Evolutionary conservation across 371 early-diverging fungal genomes (phyloP).

Genomic region (Nematocida displodere): DNA sequence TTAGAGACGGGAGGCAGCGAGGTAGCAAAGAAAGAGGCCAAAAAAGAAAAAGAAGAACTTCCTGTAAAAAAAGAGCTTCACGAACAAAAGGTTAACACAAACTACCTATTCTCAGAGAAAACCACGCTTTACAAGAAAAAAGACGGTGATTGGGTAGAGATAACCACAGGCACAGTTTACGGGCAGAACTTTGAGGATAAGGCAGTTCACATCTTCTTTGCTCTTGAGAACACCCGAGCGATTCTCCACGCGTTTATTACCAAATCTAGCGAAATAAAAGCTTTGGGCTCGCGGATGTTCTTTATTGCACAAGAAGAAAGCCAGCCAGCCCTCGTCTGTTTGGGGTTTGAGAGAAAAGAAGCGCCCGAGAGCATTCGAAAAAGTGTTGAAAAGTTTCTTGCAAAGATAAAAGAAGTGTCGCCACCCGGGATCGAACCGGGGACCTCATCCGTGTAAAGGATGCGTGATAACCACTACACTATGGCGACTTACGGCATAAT

Average conservation of each 20-base stretch:
- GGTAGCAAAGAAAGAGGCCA: not conserved
- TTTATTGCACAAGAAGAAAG: constrained; percentile 17
- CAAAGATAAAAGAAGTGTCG: constrained; percentile 52
- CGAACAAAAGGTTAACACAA: too few species aligned
- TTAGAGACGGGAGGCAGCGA: constrained; percentile 1
- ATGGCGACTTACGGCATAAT: constrained; percentile 59
- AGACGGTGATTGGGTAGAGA: constrained; percentile 21
- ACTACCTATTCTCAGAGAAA: not conserved
- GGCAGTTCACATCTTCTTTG: constrained; percentile 23
- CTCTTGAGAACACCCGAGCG: constrained; percentile 27
- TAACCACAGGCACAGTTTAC: not conserved
- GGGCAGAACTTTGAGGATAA: not conserved
- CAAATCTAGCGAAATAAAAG: not conserved
- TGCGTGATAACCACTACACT: constrained; percentile 68
- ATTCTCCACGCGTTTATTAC: constrained; percentile 10
- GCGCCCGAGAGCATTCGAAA: not conserved
- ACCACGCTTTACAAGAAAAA: constrained; percentile 22
- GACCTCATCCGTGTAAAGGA: constrained; percentile 67
- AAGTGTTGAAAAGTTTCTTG: not conserved
- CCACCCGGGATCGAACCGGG: constrained; percentile 66
- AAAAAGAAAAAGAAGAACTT: too few species aligned
- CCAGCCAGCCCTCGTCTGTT: not conserved
- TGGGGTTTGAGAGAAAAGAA: constrained; percentile 1
- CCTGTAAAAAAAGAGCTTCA: too few species aligned
- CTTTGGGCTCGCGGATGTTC: not conserved